phyloP scores from a whole-genome alignment of 2,329 filamentous ascomycete genomes.

The Aspergillus ochraceoroseus region DNA sequence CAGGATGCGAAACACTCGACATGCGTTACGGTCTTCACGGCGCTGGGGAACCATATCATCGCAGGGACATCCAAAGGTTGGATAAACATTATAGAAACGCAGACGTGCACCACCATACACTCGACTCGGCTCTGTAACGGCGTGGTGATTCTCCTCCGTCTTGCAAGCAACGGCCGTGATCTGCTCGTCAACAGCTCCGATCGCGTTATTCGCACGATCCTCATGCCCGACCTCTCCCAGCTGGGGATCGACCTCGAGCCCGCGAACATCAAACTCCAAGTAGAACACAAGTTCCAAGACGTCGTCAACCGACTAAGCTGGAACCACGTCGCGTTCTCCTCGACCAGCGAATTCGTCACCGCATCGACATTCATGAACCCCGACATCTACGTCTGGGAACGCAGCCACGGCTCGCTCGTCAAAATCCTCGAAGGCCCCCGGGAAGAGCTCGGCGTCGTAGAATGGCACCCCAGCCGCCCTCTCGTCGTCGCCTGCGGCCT shows the following conservation, averaged over 20 bases:
- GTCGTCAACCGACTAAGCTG: conserved; percentile 91
- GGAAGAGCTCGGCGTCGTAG: conserved; percentile 91
- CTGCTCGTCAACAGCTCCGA: conserved; percentile 90
- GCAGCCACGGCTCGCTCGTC: conserved; percentile 84
- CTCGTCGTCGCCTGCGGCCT: conserved; percentile 86
- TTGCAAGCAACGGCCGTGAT: conserved; percentile 79
- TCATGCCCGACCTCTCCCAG: conserved; percentile 68
- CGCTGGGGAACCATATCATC: conserved; percentile 79
- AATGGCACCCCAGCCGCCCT: conserved; percentile 89
- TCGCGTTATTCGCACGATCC: conserved; percentile 87
- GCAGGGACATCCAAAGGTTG: conserved; percentile 93
- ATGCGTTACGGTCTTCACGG: conserved; percentile 84
- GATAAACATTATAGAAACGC: conserved; percentile 87
- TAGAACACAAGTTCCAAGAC: conserved; percentile 98
- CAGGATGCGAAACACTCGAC: conserved; percentile 94
- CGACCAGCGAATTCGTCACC: conserved; percentile 90
- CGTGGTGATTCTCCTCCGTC: conserved; percentile 79
- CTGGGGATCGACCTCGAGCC: conserved; percentile 62
- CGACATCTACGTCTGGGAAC: conserved; percentile 97
- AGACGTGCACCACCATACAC: conserved; percentile 76
- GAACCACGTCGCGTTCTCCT: conserved; percentile 96
- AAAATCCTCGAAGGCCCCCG: conserved; percentile 96
- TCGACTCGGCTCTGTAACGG: conserved; percentile 83
- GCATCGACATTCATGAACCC: conserved; percentile 98
- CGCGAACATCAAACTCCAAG: conserved; percentile 79